A percentile compares a stretch with the other conserved stretches of the same genome.
Evolutionary conservation across 306 rosid genomes (phyloP).

Genomic region (Dryas alaskensis): DNA sequence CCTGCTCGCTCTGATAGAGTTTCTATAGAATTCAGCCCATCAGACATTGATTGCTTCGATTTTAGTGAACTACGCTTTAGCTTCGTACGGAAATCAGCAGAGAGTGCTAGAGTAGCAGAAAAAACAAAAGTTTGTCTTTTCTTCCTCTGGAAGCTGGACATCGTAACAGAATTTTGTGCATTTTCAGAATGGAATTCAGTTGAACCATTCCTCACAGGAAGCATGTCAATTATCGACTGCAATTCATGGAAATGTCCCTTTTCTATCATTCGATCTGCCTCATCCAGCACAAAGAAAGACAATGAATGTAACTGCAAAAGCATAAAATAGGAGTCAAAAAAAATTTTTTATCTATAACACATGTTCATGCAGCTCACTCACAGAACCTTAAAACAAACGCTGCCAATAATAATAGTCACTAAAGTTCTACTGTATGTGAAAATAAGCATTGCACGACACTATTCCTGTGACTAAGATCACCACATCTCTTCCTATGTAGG

Average conservation of each 20-base stretch:
- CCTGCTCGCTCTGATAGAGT: slow-evolving; percentile 85
- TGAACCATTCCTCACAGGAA: slow-evolving; percentile 56
- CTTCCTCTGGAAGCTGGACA: slow-evolving; percentile 71
- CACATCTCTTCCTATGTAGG: background rate
- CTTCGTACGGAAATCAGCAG: slow-evolving; percentile 92
- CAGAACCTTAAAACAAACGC: background rate
- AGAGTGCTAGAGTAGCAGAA: slow-evolving; percentile 87
- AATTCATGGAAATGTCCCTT: slow-evolving; percentile 87
- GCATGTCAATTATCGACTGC: slow-evolving; percentile 92
- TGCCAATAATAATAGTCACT: too few relatives aligned
- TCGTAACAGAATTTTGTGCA: slow-evolving; percentile 43
- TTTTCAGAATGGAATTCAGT: slow-evolving; percentile 41
- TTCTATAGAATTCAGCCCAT: slow-evolving; percentile 78
- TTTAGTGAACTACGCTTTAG: slow-evolving; percentile 62
- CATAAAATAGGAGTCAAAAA: slow-evolving; percentile 22
- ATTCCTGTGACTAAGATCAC: background rate
- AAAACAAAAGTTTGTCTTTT: slow-evolving; percentile 95
- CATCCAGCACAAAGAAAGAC: slow-evolving; percentile 95
- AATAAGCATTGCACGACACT: background rate
- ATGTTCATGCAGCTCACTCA: slow-evolving; percentile 9
- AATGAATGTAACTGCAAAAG: slow-evolving; percentile 79
- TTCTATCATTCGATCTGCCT: slow-evolving; percentile 97
- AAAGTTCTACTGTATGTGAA: background rate
- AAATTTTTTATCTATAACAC: slow-evolving; percentile 17
- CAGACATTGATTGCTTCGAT: slow-evolving; percentile 51